phyloP scores from a whole-genome alignment of 345 rosid species.

The Diplotaxis tenuifolia region DNA sequence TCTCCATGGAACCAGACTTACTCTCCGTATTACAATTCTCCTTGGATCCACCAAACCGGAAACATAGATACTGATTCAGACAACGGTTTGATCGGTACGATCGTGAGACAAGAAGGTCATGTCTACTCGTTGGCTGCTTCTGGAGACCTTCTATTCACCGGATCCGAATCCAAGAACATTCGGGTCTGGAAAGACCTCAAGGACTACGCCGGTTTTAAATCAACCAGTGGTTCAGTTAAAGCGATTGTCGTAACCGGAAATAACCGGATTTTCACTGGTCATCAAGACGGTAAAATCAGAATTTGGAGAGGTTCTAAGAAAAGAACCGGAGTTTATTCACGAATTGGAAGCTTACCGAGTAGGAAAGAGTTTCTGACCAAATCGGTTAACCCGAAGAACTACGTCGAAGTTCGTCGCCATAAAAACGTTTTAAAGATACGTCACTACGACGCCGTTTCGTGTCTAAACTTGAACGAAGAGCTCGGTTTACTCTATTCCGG shows the following conservation, averaged over 20 bases:
- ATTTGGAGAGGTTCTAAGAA: constrained; percentile 51
- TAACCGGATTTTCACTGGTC: constrained; percentile 60
- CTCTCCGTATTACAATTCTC: constrained; percentile 45
- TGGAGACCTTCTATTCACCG: constrained; percentile 59
- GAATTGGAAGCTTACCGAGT: constrained; percentile 54
- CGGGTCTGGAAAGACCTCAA: constrained; percentile 64
- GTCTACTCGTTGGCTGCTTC: constrained; percentile 63
- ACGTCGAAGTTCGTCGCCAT: constrained; percentile 55
- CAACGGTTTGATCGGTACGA: constrained; percentile 52
- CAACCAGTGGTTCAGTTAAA: constrained; percentile 58
- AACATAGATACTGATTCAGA: constrained; percentile 17
- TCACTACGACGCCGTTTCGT: constrained; percentile 65
- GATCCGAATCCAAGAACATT: constrained; percentile 69
- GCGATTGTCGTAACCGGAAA: constrained; percentile 43
- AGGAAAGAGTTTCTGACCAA: constrained; percentile 48
- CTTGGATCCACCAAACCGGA: constrained; percentile 40
- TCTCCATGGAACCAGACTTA: constrained; percentile 66
- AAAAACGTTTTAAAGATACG: constrained; percentile 50
- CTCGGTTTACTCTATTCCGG: constrained; percentile 57
- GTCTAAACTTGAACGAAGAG: constrained; percentile 56
- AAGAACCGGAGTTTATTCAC: constrained; percentile 39
- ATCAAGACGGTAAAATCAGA: constrained; percentile 69
- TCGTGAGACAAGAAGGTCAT: constrained; percentile 64
- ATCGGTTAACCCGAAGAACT: constrained; percentile 57
- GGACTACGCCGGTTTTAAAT: constrained; percentile 58